Evolutionary conservation across 495 filamentous ascomycete genomes (phyloP), one percentile per base, ranked within the genome.

Genomic region (Apodospora peruviana): DNA sequence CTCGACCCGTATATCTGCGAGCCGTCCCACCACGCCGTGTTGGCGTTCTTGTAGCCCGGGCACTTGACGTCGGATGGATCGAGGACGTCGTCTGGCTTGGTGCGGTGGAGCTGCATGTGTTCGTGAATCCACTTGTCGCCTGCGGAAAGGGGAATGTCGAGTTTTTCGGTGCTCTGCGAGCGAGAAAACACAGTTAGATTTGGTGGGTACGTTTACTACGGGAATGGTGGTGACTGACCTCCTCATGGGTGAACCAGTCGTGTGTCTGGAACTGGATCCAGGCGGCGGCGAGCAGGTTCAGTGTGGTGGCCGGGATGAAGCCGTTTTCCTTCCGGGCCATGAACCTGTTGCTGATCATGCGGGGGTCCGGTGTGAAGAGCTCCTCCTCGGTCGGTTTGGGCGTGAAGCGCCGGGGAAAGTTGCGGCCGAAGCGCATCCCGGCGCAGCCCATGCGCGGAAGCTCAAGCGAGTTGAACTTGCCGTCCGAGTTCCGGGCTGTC

Each of bases 181-280:
- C n/a, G n/a, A n/a, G n/a, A n/a, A n/a, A n/a, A n/a, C n/a, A n/a
- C n/a, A n/a, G n/a, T n/a, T n/a, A n/a, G n/a, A n/a, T n/a, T n/a
- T n/a, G n/a, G n/a, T n/a, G n/a, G n/a, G n/a, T n/a, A n/a, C n/a
- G n/a, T n/a, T n/a, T n/a, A n/a, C n/a, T n/a, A 16, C 17, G 12
- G 35, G 12, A 14, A 4, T 7, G 35, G 17, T 8, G 14, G 39
- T 5, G 14, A 46, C 16, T 21, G 16, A 45, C 32, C 12, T 58
- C 48, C 22, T 59, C 51, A 47, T 74, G 67, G 22, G 53, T 49
- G 22, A 65, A 59, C 69, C 70, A 72, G 45, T 73, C 70, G 42
- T 72, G 69, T 5, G 60, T 57, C 43, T 74, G 70, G 47, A 74
- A 74, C 52, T 74, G 71, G 23, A 74, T 74, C 71, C 71, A 74